Base-by-base conservation (phyloP, 768 basidiomycete genomes). In the Phylloporus sp. region DNA sequence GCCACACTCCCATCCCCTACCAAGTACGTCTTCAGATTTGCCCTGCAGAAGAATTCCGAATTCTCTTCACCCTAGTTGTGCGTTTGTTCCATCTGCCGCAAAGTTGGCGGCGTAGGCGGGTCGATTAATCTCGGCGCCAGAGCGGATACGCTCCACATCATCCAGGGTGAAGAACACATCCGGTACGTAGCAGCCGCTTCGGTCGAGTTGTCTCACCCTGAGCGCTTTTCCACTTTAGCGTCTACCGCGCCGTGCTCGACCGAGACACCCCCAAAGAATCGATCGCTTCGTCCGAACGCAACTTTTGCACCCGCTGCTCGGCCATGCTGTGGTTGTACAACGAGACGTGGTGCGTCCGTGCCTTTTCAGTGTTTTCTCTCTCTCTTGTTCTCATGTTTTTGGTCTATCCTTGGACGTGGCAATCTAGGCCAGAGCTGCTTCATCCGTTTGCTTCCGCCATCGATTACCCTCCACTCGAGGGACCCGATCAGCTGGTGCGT, bases 401-500 rank as follows among this genome's bases (percentile, higher is more conserved):
- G n/a, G n/a, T n/a, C n/a, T n/a, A n/a, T n/a, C n/a, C n/a, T n/a
- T n/a, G n/a, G n/a, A n/a, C n/a, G n/a, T n/a, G n/a, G n/a, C n/a
- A n/a, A n/a, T n/a, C 2, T 35, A 84, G 82, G 82, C 81, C 82
- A 0, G 78, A 83, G 22, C 56, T 78, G 0, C 67, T 85, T 27
- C 83, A 84, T 45, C 83, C 83, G 4, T 85, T 84, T 50, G 82
- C 82, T 9, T 80, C 80, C 23, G 81, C 74, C 0, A 82, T 84
- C 40, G 83, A 84, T 45, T 71, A 71, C 5, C 81, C 81, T 3
- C 70, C 75, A n/a, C 71, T 84, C 13, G 71, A 74, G 28, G 49
- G 56, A 0, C 79, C 82, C 3, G 66, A 74, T 11, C 70, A 69
- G 13, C 61, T 82, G 73, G 82, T 81, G 40, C 46, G 71, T 56